Base-by-base conservation (phyloP, 176 grass and related monocot genomes). In the Ananas comosus region DNA sequence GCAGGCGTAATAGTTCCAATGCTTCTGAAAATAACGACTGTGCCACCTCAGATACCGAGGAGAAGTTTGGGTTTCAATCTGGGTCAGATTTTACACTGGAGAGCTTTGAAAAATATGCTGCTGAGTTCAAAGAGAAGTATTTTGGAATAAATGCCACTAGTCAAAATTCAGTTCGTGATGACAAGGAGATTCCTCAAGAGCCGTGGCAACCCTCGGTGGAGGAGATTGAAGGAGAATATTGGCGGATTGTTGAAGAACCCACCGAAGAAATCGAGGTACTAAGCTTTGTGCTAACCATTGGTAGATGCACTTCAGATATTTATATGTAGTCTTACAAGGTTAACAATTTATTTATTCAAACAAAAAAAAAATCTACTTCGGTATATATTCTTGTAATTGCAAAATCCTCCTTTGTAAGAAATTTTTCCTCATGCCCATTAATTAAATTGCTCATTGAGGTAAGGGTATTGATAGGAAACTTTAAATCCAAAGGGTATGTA, bases 151-250 rank as follows among this genome's bases (percentile, higher is more conserved):
- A 63, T 17, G 53, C 48, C 48, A 9, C 65, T 77, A 49, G n/a
- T n/a, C 17, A 69, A 69, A 69, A 13, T 48, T 28, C 33, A 42
- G 33, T 59, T 23, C 6, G 16, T 47, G 9, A 74, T 18, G 53
- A 61, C 58, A 64, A 66, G 74, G 69, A 59, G 33, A 42, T 65
- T 16, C 48, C 49, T 50, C 78, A 89, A 69, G 52, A 88, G 76
- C 79, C 56, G 13, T 87, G 79, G 70, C 74, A 82, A 56, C 94
- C 86, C 52, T 88, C 87, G 12, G 84, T 90, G 51, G 80, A 83
- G 50, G 94, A 97, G 76, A 92, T 97, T 63, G 94, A 97, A 76
- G 94, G 89, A 70, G 94, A 97, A 82, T 97, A 97, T 81, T 97
- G 94, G 94, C 77, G 84, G 53, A 93, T 97, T 74, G 89, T 97